Evolutionary conservation across 2,329 filamentous ascomycete genomes (phyloP).

Genomic region (Colletotrichum lini): DNA sequence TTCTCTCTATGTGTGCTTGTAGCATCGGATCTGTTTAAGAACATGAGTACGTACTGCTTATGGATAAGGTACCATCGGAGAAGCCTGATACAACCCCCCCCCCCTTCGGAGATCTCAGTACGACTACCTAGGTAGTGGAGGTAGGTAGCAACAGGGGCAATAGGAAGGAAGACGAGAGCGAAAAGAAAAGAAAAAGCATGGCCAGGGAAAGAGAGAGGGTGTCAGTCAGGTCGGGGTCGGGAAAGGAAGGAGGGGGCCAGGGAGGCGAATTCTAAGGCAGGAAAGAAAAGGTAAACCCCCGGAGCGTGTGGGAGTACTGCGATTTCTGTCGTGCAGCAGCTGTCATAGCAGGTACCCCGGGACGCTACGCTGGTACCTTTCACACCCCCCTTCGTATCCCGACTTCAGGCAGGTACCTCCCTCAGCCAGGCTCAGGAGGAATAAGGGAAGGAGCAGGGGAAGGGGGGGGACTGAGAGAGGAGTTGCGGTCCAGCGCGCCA

Average conservation of each 20-base stretch:
- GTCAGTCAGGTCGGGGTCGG: neutral
- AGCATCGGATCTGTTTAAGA: constrained; percentile 2
- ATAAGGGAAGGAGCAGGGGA: neutral
- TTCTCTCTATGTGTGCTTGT: neutral
- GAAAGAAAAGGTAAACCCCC: constrained; percentile 8
- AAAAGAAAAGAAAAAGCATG: constrained; percentile 9
- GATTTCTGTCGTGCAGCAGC: constrained; percentile 23
- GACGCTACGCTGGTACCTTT: neutral
- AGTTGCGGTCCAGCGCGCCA: neutral
- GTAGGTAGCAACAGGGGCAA: neutral
- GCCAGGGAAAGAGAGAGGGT: constrained; percentile 7
- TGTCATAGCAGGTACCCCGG: constrained; percentile 23
- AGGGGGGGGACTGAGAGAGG: neutral
- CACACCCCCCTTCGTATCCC: constrained; percentile 2
- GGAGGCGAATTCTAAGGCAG: neutral
- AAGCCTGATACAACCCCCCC: neutral
- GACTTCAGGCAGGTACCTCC: neutral
- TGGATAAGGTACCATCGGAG: constrained; percentile 11
- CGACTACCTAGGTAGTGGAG: too few species aligned
- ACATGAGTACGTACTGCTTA: constrained; percentile 16
- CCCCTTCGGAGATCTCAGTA: too few species aligned
- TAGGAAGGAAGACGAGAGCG: neutral
- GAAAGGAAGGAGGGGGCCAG: constrained; percentile 8
- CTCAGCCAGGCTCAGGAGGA: constrained; percentile 1
- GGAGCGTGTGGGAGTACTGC: constrained; percentile 14